Conservation (phyloP, 768 basidiomycete species). For the Psilocybe cubensis region DNA sequence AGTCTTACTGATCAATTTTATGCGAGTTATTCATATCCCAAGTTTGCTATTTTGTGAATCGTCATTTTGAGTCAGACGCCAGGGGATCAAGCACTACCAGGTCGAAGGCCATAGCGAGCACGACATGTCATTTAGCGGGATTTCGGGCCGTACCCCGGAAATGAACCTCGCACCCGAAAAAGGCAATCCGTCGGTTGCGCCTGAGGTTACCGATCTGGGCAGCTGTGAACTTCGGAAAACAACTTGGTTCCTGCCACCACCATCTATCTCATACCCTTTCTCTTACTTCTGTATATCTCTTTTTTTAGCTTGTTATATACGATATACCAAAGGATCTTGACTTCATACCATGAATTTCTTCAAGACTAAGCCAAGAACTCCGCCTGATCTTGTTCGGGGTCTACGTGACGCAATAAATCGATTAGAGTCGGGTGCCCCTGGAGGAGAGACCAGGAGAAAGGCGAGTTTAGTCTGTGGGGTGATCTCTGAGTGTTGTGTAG, state of each 20-base stretch:
- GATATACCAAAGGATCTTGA: not conserved
- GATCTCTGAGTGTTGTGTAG: not conserved
- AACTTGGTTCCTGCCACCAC: slow-evolving; percentile 10
- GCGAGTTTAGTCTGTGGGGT: slow-evolving; percentile 41
- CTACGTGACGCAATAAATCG: slow-evolving; percentile 79
- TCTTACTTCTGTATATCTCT: slow-evolving; percentile 7
- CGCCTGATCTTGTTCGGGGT: slow-evolving; percentile 84
- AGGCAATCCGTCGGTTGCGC: slow-evolving; percentile 23
- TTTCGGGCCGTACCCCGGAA: slow-evolving; percentile 15
- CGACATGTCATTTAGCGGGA: slow-evolving; percentile 5
- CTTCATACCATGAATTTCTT: slow-evolving; percentile 83
- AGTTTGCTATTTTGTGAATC: too few species aligned
- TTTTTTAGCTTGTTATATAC: slow-evolving; percentile 11
- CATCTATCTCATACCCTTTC: slow-evolving; percentile 9
- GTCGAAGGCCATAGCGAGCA: not conserved
- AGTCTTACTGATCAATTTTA: too few species aligned
- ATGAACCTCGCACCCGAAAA: slow-evolving; percentile 26
- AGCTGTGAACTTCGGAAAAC: slow-evolving; percentile 9
- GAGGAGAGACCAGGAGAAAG: slow-evolving; percentile 80
- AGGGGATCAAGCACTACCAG: not conserved
- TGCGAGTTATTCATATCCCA: too few species aligned
- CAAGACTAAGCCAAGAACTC: slow-evolving; percentile 87
- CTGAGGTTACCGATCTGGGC: slow-evolving; percentile 15
- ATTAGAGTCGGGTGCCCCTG: slow-evolving; percentile 75
- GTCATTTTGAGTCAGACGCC: not conserved